Evolutionary conservation across 257 asterid species (phyloP), one percentile per base, ranked within the genome.

Genomic region (Rhazya stricta): DNA sequence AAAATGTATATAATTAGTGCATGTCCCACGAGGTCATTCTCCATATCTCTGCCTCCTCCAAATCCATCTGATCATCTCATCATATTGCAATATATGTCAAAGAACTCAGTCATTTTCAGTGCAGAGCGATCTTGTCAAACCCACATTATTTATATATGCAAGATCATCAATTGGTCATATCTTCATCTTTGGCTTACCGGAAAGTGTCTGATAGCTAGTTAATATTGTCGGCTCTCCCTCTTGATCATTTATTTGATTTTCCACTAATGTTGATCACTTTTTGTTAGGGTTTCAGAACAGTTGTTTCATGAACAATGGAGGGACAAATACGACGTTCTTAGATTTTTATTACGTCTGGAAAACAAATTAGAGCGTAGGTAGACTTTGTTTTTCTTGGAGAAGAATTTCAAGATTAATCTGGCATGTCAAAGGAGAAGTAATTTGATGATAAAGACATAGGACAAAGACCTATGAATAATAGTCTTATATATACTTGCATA

Each of bases 51-150:
- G 27, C 60, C n/a, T n/a, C n/a, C 53, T 72, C 37, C 25, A 36
- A 65, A 74, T 74, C 69, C 74, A 41, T 16, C 75, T 36, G 41
- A 60, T 51, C 66, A 69, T 46, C 71, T 67, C 53, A 43, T 74
- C 30, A 13, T 4, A 56, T 73, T 30, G 34, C 63, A 23, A 71
- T 71, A 25, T 54, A 1, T 41, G 53, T 19, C 76, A 79, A 67
- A 56, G 36, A 32, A 34, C 43, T 57, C 76, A 73, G 74, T 79
- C 79, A 79, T 73, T 76, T 76, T 69, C 67, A 56, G 53, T 5
- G 39, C 19, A 67, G 6, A 58, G 66, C 15, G 36, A 29, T 23
- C 39, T 45, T 62, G 48, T 30, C 72, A 71, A 30, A 37, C n/a
- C 60, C 42, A 27, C 29, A 67, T 4, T 27, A 30, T 46, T 18